Conservation (phyloP, 2,329 filamentous ascomycete species). For the Phaeosphaeriaceae sp. region DNA sequence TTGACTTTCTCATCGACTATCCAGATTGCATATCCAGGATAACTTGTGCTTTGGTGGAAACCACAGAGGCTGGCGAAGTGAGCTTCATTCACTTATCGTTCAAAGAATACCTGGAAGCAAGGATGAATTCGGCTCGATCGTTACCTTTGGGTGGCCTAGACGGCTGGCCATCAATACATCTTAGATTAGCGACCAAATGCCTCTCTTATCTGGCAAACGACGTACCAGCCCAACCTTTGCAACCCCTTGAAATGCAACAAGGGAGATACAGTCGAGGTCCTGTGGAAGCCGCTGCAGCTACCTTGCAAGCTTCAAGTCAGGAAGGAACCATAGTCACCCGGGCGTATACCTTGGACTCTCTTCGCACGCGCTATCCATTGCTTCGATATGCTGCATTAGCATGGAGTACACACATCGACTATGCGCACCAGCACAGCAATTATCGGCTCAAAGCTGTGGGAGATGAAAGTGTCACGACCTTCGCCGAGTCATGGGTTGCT, state of each 20-base stretch:
- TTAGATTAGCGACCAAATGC: neutral
- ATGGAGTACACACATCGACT: neutral
- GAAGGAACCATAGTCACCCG: neutral
- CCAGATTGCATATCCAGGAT: constrained; percentile 1
- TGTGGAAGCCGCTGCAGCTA: neutral
- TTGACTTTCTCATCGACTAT: neutral
- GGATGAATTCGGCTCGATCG: neutral
- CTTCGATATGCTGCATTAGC: neutral
- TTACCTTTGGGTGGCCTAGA: neutral
- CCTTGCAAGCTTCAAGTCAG: neutral
- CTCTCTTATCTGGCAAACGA: constrained; percentile 1
- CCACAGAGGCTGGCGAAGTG: neutral
- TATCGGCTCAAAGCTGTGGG: neutral
- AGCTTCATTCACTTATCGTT: constrained; percentile 1
- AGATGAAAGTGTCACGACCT: neutral
- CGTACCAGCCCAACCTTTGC: neutral
- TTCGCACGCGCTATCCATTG: neutral
- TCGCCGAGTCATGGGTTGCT: neutral
- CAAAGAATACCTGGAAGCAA: neutral
- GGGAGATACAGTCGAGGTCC: neutral
- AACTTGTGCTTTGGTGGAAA: constrained; percentile 1
- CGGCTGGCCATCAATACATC: neutral
- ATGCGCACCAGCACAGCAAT: neutral
- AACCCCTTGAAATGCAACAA: neutral
- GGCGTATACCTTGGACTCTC: neutral